Conservation (phyloP, 1,139 yeast species). For the Nematodospora anomalae region DNA sequence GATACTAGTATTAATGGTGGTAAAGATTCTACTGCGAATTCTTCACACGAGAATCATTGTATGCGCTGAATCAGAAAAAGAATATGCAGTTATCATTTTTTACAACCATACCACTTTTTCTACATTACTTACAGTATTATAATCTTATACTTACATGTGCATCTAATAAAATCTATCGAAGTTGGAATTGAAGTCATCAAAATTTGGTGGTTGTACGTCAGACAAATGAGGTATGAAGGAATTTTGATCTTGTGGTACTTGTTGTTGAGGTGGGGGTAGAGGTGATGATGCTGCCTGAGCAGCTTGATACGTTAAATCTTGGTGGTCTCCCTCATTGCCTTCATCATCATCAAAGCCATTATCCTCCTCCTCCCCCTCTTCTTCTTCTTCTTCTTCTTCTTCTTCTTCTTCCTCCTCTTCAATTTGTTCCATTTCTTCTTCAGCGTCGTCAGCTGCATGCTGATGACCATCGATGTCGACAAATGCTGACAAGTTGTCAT, state of each 20-base stretch:
- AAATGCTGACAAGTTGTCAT: conserved; percentile 17
- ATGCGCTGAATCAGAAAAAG: too few species aligned
- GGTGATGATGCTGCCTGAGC: too few species aligned
- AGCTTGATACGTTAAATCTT: too few species aligned
- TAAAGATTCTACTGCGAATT: neutral
- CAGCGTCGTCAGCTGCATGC: conserved; percentile 1
- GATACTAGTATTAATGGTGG: neutral
- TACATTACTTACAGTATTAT: too few species aligned
- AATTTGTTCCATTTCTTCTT: conserved; percentile 11
- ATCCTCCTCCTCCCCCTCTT: neutral
- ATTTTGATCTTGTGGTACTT: conserved; percentile 3
- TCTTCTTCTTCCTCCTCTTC: conserved; percentile 13
- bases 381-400: conserved; percentile 5
- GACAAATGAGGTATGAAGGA: conserved; percentile 6
- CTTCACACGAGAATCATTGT: too few species aligned
- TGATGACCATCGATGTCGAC: conserved; percentile 13
- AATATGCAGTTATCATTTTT: too few species aligned
- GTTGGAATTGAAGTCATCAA: conserved; percentile 12
- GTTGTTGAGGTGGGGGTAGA: conserved; percentile 3
- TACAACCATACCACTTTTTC: too few species aligned
- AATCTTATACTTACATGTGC: too few species aligned
- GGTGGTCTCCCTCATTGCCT: too few species aligned
- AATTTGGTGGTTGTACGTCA: conserved; percentile 6
- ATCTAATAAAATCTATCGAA: conserved; percentile 10
- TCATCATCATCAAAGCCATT: too few species aligned